Percentiles rank a stretch among this genome's conserved stretches.
Conservation (phyloP, 2,329 filamentous ascomycete species). For the Talaromyces sp. region DNA sequence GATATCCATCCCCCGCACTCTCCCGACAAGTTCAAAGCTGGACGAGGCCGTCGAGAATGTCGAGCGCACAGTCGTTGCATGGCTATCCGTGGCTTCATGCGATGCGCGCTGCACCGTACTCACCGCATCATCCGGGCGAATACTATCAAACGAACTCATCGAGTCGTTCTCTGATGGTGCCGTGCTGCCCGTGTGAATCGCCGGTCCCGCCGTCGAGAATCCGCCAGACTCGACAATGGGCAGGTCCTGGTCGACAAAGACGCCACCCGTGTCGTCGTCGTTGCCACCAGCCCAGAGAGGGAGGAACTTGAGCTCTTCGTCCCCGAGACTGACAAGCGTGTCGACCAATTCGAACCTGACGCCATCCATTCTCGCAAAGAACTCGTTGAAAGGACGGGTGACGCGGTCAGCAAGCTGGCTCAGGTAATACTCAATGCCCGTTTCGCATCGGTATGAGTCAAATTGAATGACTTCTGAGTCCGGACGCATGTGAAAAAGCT, state of each 20-base stretch:
- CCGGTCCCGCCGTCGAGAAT: constrained; percentile 31
- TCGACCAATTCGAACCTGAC: constrained; percentile 24
- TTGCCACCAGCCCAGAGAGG: constrained; percentile 60
- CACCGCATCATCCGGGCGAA: constrained; percentile 20
- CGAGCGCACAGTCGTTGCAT: constrained; percentile 15
- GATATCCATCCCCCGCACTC: neutral
- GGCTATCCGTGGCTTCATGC: constrained; percentile 28
- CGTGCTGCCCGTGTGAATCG: constrained; percentile 20
- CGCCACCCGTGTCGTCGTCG: constrained; percentile 46
- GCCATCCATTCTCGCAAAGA: neutral
- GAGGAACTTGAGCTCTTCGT: constrained; percentile 56
- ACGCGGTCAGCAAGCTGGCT: neutral
- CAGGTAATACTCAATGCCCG: neutral
- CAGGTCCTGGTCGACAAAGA: constrained; percentile 37
- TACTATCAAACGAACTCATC: constrained; percentile 18
- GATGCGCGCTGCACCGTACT: constrained; percentile 33
- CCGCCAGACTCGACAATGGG: constrained; percentile 27
- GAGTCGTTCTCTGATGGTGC: constrained; percentile 14
- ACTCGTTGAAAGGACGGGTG: neutral
- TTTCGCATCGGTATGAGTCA: neutral
- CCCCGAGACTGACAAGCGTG: constrained; percentile 47
- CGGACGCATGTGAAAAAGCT: neutral
- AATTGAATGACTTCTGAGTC: neutral
- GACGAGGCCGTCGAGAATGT: neutral
- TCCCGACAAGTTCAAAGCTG: constrained; percentile 4